These are phyloP conservation scores for Cercophora scortea DNA, from an alignment of 495 filamentous ascomycete genomes.

Conservation along the genomic window DNA sequence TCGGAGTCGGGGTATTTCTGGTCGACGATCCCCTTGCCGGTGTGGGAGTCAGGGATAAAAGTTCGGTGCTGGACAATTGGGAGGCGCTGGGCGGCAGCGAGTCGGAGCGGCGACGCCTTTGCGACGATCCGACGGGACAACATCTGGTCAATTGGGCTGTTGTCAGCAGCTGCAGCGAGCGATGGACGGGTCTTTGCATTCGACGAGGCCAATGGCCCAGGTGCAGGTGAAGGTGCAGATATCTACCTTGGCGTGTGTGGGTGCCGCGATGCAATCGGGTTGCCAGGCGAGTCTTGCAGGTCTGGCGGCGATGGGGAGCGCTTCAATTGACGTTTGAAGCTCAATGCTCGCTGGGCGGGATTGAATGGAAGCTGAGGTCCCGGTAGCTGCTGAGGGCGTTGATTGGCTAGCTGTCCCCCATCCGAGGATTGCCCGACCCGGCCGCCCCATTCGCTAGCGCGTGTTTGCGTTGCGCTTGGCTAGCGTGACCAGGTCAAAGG, in stretches of 20 bases:
- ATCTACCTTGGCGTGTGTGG: slow-evolving; percentile 16
- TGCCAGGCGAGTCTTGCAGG: slow-evolving; percentile 2
- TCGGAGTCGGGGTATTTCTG: slow-evolving; percentile 40
- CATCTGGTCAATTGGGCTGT: slow-evolving; percentile 41
- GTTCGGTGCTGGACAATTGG: slow-evolving; percentile 42
- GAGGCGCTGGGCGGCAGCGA: slow-evolving; percentile 36
- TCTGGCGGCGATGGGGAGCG: slow-evolving; percentile 9
- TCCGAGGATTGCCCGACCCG: slow-evolving; percentile 5
- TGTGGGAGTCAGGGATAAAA: slow-evolving; percentile 37
- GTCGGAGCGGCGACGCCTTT: slow-evolving; percentile 45
- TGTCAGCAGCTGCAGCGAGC: too few relatives aligned
- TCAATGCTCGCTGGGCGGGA: neutral
- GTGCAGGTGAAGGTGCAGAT: neutral
- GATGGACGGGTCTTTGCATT: neutral
- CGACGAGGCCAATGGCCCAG: neutral
- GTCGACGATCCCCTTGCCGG: slow-evolving; percentile 30
- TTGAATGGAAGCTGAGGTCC: neutral
- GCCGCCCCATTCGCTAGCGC: neutral
- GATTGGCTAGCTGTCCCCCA: slow-evolving; percentile 9
- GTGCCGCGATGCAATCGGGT: slow-evolving; percentile 19
- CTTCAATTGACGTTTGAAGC: slow-evolving; percentile 1
- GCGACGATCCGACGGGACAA: slow-evolving; percentile 51
- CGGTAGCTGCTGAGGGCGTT: neutral
- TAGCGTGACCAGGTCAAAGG: neutral
- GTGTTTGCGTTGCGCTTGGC: neutral